Conservation (phyloP, 345 rosid genomes). For the Carallia pectinifolia region DNA sequence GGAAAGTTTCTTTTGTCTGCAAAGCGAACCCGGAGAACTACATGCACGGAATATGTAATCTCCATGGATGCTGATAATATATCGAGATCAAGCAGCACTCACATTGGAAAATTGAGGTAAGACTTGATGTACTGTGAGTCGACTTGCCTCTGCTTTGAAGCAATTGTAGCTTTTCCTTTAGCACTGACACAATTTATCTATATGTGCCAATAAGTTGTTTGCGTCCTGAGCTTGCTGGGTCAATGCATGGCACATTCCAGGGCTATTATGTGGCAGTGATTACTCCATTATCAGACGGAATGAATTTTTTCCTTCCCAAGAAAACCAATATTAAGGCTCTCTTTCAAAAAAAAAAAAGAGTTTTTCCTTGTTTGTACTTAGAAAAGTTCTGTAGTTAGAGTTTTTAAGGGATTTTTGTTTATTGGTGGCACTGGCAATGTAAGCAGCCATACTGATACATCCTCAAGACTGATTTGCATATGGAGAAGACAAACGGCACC, state of each 20-base stretch:
- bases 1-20: slow-evolving; percentile 97
- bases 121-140: not conserved
- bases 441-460: too few relatives aligned
- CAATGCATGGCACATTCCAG: not conserved
- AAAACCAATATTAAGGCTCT: too few relatives aligned
- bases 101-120: slow-evolving; percentile 88
- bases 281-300: too few relatives aligned
- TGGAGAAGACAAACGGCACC: too few relatives aligned
- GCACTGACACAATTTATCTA: not conserved
- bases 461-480: too few relatives aligned
- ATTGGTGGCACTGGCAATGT: too few relatives aligned
- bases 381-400: too few relatives aligned
- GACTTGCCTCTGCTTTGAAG: not conserved
- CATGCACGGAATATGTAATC: slow-evolving; percentile 88
- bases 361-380: too few relatives aligned
- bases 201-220: not conserved
- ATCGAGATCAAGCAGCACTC: slow-evolving; percentile 82
- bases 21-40: slow-evolving; percentile 80
- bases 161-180: not conserved
- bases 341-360: too few relatives aligned
- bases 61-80: slow-evolving; percentile 85
- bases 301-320: too few relatives aligned
- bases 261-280: not conserved
- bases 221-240: not conserved
- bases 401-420: too few relatives aligned